phyloP scores from a whole-genome alignment of 345 rosid genomes.

The Diplotaxis tenuifolia region DNA sequence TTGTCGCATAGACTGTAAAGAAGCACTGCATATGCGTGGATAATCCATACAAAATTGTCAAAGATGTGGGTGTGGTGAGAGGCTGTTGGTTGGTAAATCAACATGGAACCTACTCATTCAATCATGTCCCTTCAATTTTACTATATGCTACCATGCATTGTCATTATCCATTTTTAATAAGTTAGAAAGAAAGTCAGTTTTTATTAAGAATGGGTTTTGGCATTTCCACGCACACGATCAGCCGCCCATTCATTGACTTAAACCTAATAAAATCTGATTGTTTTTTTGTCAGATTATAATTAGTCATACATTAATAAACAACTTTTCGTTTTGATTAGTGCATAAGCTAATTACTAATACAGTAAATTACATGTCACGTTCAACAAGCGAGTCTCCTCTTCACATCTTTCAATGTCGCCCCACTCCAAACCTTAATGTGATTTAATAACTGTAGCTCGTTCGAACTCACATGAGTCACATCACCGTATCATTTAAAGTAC shows the following conservation, averaged over 20 bases:
- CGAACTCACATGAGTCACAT: too few species aligned
- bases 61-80: background rate
- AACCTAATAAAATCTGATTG: constrained; percentile 8
- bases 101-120: background rate
- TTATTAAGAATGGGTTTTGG: constrained; percentile 16
- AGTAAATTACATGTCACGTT: constrained; percentile 24
- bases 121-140: background rate
- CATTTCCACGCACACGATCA: constrained; percentile 26
- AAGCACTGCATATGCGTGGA: background rate
- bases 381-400: constrained; percentile 18
- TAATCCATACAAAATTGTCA: background rate
- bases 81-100: background rate
- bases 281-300: constrained; percentile 1
- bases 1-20: background rate
- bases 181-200: too few species aligned
- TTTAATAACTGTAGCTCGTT: background rate
- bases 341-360: background rate
- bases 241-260: constrained; percentile 33
- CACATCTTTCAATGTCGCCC: constrained; percentile 9
- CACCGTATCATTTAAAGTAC: background rate
- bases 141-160: background rate
- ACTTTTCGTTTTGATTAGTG: too few species aligned
- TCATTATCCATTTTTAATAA: too few species aligned
- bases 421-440: background rate
- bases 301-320: background rate